These are phyloP conservation scores for Tuber borchii DNA, from an alignment of 495 filamentous ascomycete species.

Conservation along the genomic window DNA sequence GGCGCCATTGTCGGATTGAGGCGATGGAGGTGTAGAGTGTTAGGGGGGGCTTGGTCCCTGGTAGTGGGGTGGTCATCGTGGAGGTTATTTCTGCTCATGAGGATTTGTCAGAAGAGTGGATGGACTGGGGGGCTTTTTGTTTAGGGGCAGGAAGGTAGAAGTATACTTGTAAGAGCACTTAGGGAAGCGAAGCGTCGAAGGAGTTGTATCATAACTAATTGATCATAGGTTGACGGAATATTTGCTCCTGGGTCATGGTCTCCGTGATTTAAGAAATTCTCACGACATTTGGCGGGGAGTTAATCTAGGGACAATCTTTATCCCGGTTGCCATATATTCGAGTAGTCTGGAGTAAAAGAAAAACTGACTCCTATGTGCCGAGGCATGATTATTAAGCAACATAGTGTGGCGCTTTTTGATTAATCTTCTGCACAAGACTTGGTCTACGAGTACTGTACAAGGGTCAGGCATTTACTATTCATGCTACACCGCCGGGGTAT, in stretches of 20 bases:
- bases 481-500: no score
- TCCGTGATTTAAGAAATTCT: neutral
- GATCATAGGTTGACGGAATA: neutral
- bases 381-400: neutral
- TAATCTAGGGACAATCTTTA: neutral
- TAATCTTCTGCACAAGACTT: neutral
- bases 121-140: neutral
- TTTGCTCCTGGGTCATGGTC: neutral
- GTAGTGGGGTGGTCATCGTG: conserved; percentile 7
- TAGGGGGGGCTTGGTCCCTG: conserved; percentile 47
- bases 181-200: neutral
- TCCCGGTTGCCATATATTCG: neutral
- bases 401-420: neutral
- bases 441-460: neutral
- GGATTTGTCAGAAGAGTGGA: neutral
- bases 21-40: conserved; percentile 69
- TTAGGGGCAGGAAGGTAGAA: neutral
- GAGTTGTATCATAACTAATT: neutral
- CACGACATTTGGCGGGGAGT: neutral
- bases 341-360: neutral
- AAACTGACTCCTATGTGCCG: neutral
- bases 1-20: conserved; percentile 64
- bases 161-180: neutral
- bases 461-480: no score
- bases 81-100: conserved; percentile 17